Conservation (phyloP, 371 early-diverging fungal species). For the Mucor plumbeus region DNA sequence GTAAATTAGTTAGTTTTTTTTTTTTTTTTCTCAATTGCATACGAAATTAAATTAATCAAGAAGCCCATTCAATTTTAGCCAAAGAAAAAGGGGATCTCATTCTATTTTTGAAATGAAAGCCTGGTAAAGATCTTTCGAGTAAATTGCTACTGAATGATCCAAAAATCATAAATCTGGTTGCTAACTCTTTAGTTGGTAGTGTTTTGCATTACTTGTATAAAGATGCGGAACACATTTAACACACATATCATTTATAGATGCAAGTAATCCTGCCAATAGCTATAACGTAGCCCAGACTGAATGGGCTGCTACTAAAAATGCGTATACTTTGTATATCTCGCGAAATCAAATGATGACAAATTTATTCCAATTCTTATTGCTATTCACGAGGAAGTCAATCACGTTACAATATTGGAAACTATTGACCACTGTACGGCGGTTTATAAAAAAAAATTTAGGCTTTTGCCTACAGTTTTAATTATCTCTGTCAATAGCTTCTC, state of each 20-base stretch:
- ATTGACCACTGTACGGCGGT: too few species aligned
- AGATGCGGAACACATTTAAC: constrained; percentile 20
- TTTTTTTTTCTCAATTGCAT: too few species aligned
- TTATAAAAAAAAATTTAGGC: too few species aligned
- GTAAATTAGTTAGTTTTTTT: not conserved
- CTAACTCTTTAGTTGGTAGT: constrained; percentile 26
- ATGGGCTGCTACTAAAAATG: not conserved
- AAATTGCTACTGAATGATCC: constrained; percentile 23
- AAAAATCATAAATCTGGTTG: constrained; percentile 25
- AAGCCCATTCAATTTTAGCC: constrained; percentile 11
- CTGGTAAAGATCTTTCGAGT: constrained; percentile 21
- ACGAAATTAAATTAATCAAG: not conserved
- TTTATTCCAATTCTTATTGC: too few species aligned
- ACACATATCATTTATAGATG: constrained; percentile 5
- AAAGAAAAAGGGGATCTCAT: constrained; percentile 11
- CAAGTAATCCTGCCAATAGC: not conserved
- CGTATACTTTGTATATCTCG: too few species aligned
- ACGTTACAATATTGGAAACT: too few species aligned
- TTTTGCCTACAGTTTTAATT: too few species aligned
- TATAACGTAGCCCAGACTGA: not conserved
- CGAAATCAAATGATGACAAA: too few species aligned
- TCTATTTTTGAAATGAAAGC: constrained; percentile 25
- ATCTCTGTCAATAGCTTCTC: too few species aligned
- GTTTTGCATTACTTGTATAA: constrained; percentile 20
- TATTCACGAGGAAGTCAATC: too few species aligned